Base-by-base conservation (phyloP, 1,284 basidiomycete species). In the Rhodotorula sp. region DNA sequence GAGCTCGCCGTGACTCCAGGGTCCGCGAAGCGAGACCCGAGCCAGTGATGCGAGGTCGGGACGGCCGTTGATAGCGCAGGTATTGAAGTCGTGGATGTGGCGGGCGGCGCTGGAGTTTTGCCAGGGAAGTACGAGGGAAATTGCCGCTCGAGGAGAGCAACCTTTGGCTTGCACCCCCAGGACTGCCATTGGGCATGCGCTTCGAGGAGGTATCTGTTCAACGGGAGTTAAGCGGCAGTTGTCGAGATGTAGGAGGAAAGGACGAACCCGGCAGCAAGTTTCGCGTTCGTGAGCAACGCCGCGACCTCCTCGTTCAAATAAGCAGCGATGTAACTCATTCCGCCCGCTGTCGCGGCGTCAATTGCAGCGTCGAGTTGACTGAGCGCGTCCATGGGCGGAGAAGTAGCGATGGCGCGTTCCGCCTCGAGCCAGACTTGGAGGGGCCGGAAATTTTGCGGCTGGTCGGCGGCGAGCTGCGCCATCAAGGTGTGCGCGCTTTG, bases 231-330 rank as follows among this genome's bases (percentile, higher is more conserved):
- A 19, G 64, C 45, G 31, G 58, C 12, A 7, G 8, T 14, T n/a
- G 2, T 6, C 2, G 6, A 10, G 3, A 6, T 6, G 3, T 5
- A 14, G 28, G 6, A 12, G 7, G 19, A 19, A 23, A 18, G 31
- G 4, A 26, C 59, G n/a, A 5, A 68, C 62, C 74, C 74, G 15
- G 61, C 47, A 14, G 55, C 61, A 10, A 76, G 62, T 59, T 73
- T 73, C 4, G 38, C 0, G 16, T 62, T 62, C 10, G n/a, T 23
- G 38, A 76, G 58, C 28, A 56, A 65, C 0, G 48, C 26, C 6
- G 69, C 74, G 10, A 67, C 72, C 23, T 72, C 52, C n/a, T 76
- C 74, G 63, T 73, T 73, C 52, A 76, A 54, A 55, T 67, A 64
- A 0, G 66, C 74, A 5, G 66, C 62, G 28, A 71, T 38, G 31